These are phyloP conservation scores for Spiromastix sp. DNA, from an alignment of 2,329 filamentous ascomycete genomes.

Conservation along the genomic window DNA sequence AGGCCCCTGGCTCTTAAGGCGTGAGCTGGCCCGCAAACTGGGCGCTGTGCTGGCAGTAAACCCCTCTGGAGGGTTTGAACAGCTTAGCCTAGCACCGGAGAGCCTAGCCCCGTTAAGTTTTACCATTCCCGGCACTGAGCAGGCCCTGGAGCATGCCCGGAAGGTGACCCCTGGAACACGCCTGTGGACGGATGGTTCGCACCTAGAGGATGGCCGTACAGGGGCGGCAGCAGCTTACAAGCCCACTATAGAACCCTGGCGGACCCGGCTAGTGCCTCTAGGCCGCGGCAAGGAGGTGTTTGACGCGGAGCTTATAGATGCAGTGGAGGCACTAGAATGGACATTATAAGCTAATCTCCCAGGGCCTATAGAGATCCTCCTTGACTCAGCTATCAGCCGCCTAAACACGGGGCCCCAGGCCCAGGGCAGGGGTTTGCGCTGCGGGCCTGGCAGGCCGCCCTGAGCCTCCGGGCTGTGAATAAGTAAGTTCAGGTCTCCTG, in stretches of 20 bases:
- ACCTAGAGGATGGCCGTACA: not conserved
- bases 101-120: not conserved
- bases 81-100: not conserved
- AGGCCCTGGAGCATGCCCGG: not conserved
- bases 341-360: not conserved
- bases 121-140: not conserved
- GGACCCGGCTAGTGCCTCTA: not conserved
- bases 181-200: not conserved
- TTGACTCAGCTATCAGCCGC: not conserved
- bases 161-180: not conserved
- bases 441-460: conserved; percentile 1
- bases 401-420: not conserved
- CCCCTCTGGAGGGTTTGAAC: not conserved
- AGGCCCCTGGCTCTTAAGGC: not conserved
- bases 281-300: not conserved
- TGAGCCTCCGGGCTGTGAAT: not conserved
- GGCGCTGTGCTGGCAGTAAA: not conserved
- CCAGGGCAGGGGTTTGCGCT: not conserved
- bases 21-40: not conserved
- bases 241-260: not conserved
- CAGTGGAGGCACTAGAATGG: not conserved
- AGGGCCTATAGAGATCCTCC: not conserved
- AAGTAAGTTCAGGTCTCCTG: conserved; percentile 1
- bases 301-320: not conserved
- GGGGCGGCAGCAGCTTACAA: not conserved